A percentile compares a stretch with the other conserved stretches of the same genome.
Conservation (phyloP, 768 basidiomycete species). For the Strobilomyces echinocephalus region DNA sequence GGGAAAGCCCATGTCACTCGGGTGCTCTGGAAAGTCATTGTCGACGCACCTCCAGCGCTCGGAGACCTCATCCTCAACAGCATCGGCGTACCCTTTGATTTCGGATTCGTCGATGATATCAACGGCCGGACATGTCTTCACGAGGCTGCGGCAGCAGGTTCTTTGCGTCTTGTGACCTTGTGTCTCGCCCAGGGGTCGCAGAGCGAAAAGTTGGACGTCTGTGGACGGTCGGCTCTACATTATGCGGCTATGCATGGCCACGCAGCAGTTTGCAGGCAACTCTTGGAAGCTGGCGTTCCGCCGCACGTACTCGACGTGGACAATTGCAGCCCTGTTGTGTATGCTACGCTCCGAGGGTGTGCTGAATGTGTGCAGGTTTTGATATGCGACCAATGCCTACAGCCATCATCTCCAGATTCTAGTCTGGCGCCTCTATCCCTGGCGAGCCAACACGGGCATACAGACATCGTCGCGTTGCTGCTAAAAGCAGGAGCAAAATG, state of each 20-base stretch:
- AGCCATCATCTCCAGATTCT: constrained; percentile 50
- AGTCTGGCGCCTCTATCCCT: constrained; percentile 86
- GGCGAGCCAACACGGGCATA: constrained; percentile 86
- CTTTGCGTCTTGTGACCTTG: constrained; percentile 67
- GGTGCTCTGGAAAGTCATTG: constrained; percentile 91
- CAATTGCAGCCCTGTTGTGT: constrained; percentile 90
- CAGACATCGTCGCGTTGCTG: constrained; percentile 74
- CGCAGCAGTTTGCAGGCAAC: constrained; percentile 62
- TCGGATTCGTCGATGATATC: constrained; percentile 91
- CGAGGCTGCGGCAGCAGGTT: constrained; percentile 85
- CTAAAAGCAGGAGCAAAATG: constrained; percentile 74
- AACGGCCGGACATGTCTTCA: constrained; percentile 93
- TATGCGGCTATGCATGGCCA: constrained; percentile 96
- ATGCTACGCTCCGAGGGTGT: constrained; percentile 84
- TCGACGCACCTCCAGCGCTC: constrained; percentile 71
- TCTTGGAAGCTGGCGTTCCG: constrained; percentile 65
- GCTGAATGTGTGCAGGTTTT: constrained; percentile 81
- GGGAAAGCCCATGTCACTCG: constrained; percentile 72
- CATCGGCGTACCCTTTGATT: constrained; percentile 72
- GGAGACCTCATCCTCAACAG: constrained; percentile 72
- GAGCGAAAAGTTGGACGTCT: constrained; percentile 76
- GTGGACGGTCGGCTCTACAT: constrained; percentile 90
- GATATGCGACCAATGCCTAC: constrained; percentile 63
- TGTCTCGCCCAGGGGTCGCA: constrained; percentile 72
- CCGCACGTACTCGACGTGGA: constrained; percentile 81